Percentiles rank a stretch among this genome's conserved stretches.
Conservation (phyloP, 202 grass and related monocot genomes). For the Cymbopogon flexuosus region DNA sequence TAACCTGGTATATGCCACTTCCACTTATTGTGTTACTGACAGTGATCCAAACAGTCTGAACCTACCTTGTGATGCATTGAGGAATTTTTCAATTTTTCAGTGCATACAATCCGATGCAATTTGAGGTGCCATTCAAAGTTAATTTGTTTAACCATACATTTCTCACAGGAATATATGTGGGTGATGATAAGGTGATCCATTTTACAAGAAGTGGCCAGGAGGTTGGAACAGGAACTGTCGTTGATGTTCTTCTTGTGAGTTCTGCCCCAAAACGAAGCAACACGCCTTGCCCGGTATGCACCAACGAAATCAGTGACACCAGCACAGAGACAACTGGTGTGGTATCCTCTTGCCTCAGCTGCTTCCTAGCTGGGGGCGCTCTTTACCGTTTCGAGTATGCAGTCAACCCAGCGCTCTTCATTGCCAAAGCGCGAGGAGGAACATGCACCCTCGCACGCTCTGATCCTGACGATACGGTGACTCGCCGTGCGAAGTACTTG, state of each 20-base stretch:
- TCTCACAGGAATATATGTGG: conserved; percentile 64
- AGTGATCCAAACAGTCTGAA: neutral
- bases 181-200: conserved; percentile 77
- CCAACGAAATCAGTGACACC: neutral
- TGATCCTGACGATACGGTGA: conserved; percentile 40
- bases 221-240: conserved; percentile 65
- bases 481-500: conserved; percentile 51
- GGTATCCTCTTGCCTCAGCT: conserved; percentile 61
- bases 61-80: neutral
- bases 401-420: conserved; percentile 48
- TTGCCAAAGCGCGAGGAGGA: conserved; percentile 62
- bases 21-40: neutral
- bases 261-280: conserved; percentile 38
- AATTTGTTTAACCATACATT: neutral
- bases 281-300: conserved; percentile 39
- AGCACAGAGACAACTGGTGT: conserved; percentile 34
- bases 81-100: neutral
- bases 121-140: neutral
- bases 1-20: neutral
- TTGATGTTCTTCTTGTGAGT: conserved; percentile 52
- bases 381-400: conserved; percentile 78
- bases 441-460: conserved; percentile 62
- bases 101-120: neutral
- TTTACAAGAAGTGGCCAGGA: conserved; percentile 70
- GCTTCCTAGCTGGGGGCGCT: conserved; percentile 62